Evolutionary conservation across 2,329 filamentous ascomycete genomes (phyloP).

Genomic region (Curvularia hawaiiensis): DNA sequence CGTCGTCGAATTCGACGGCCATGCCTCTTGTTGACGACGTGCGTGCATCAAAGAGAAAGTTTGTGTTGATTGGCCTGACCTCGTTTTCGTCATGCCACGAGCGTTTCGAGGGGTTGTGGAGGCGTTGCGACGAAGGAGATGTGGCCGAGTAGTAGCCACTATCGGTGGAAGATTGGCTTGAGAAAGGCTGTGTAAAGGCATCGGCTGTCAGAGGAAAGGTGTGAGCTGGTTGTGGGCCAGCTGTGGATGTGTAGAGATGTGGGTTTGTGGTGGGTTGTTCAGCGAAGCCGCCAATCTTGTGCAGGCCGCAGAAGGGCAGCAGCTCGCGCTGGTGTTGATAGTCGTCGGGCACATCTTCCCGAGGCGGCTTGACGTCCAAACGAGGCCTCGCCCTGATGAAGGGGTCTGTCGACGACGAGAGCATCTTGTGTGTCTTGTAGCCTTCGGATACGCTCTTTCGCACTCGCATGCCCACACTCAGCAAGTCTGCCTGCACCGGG

Average conservation of each 20-base stretch:
- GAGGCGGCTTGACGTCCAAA: slow-evolving; percentile 32
- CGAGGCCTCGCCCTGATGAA: slow-evolving; percentile 30
- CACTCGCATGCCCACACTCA: slow-evolving; percentile 91
- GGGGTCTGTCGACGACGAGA: slow-evolving; percentile 31
- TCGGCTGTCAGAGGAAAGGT: slow-evolving; percentile 41
- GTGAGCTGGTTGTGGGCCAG: slow-evolving; percentile 32
- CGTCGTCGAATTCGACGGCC: slow-evolving; percentile 36
- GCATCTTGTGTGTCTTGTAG: slow-evolving; percentile 75
- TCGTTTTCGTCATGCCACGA: slow-evolving; percentile 50
- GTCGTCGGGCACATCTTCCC: slow-evolving; percentile 28
- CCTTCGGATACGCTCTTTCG: slow-evolving; percentile 93
- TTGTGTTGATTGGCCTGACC: slow-evolving; percentile 23
- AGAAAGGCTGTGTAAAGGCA: slow-evolving; percentile 43
- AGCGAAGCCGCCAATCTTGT: slow-evolving; percentile 73
- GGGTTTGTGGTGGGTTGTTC: slow-evolving; percentile 58
- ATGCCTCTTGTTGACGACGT: slow-evolving; percentile 17
- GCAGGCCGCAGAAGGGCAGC: slow-evolving; percentile 78
- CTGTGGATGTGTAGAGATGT: slow-evolving; percentile 43
- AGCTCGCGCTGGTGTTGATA: slow-evolving; percentile 62
- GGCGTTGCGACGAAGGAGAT: slow-evolving; percentile 16
- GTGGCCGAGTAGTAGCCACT: slow-evolving; percentile 36
- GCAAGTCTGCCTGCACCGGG: slow-evolving; percentile 77
- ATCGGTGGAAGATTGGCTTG: slow-evolving; percentile 33
- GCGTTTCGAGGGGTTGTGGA: slow-evolving; percentile 49
- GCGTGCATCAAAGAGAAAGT: slow-evolving; percentile 36